Evolutionary conservation across 1,139 yeast genomes (phyloP).

Genomic region (Candida gigantensis): DNA sequence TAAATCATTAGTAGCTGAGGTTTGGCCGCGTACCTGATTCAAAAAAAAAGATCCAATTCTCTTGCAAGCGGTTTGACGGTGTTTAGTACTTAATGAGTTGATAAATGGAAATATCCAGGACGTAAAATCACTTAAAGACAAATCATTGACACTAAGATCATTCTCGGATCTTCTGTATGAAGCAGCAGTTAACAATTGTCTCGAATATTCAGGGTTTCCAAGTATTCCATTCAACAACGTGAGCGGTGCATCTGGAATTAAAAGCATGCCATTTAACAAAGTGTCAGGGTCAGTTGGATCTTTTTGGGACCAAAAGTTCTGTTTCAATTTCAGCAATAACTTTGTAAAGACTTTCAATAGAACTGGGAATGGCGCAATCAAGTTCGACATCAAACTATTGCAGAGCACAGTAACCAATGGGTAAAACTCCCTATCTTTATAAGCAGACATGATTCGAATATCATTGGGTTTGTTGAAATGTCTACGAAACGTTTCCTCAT

Average conservation of each 20-base stretch:
- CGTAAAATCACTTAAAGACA: conserved; percentile 31
- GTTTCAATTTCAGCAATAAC: conserved; percentile 39
- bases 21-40: conserved; percentile 7
- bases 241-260: conserved; percentile 52
- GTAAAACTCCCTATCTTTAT: conserved; percentile 40
- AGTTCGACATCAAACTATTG: conserved; percentile 51
- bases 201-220: conserved; percentile 37
- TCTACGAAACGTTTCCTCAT: conserved; percentile 38
- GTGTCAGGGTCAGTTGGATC: conserved; percentile 54
- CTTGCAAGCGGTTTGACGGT: conserved; percentile 42
- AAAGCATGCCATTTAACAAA: conserved; percentile 50
- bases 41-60: conserved; percentile 28
- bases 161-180: conserved; percentile 1
- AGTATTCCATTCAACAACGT: conserved; percentile 57
- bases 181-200: conserved; percentile 10
- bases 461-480: conserved; percentile 46
- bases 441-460: conserved; percentile 41
- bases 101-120: conserved; percentile 45
- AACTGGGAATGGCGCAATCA: conserved; percentile 56
- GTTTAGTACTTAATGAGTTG: conserved; percentile 37
- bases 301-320: conserved; percentile 52
- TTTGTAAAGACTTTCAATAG: conserved; percentile 49
- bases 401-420: conserved; percentile 48
- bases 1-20: conserved; percentile 4
- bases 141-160: conserved; percentile 1